Evolutionary conservation across 495 filamentous ascomycete genomes (phyloP).

Genomic region (Usnea hakonensis): DNA sequence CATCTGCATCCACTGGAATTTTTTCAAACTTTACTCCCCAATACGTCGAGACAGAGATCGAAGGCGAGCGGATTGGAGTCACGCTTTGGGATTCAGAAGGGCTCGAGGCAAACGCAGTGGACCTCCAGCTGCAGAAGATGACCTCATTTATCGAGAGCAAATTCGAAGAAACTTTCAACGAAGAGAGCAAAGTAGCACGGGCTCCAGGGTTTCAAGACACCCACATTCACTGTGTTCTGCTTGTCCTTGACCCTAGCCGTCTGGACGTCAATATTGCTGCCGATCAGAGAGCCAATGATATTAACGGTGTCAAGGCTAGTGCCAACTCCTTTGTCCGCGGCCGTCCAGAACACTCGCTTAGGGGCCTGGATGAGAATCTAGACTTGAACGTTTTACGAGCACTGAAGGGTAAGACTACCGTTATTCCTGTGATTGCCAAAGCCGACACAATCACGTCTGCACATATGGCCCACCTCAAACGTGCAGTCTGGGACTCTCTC

Average conservation of each 20-base stretch:
- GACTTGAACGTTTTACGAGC: slow-evolving; percentile 85
- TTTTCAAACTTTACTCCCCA: slow-evolving; percentile 68
- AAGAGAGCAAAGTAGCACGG: slow-evolving; percentile 95
- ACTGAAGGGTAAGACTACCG: slow-evolving; percentile 88
- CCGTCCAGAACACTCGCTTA: slow-evolving; percentile 31
- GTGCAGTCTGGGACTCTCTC: slow-evolving; percentile 79
- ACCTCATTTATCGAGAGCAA: slow-evolving; percentile 91
- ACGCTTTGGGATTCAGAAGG: slow-evolving; percentile 96
- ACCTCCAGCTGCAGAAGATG: slow-evolving; percentile 87
- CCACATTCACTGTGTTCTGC: slow-evolving; percentile 93
- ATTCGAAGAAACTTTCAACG: slow-evolving; percentile 94
- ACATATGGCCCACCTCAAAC: slow-evolving; percentile 90
- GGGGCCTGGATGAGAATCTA: slow-evolving; percentile 77
- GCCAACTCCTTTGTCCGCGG: slow-evolving; percentile 33
- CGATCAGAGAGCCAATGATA: slow-evolving; percentile 51
- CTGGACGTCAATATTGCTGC: slow-evolving; percentile 76
- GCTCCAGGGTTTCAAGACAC: slow-evolving; percentile 91
- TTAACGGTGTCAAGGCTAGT: slow-evolving; percentile 41
- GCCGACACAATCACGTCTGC: slow-evolving; percentile 90
- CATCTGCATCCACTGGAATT: slow-evolving; percentile 36
- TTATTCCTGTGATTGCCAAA: slow-evolving; percentile 94
- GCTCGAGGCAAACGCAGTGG: slow-evolving; percentile 85
- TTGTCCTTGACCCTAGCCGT: slow-evolving; percentile 81
- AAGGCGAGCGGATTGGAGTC: slow-evolving; percentile 82
- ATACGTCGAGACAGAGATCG: slow-evolving; percentile 92